These are phyloP conservation scores for Isoetes taiwanensis DNA, from an alignment of 75 land plant species.

Conservation along the genomic window DNA sequence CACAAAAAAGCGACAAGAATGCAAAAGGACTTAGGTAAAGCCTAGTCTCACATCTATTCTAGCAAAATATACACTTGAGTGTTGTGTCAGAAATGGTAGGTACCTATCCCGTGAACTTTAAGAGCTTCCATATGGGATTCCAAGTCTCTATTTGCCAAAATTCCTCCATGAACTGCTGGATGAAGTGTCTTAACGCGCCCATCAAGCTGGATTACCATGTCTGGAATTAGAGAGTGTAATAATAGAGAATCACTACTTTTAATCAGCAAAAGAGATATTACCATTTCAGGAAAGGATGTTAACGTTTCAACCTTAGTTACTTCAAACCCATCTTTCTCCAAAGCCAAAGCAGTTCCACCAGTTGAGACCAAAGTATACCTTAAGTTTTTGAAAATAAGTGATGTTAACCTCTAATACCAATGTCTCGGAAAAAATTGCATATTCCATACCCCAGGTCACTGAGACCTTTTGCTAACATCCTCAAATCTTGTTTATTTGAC, in stretches of 20 bases:
- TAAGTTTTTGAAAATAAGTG: background rate
- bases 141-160: constrained; percentile 89
- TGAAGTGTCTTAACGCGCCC: constrained; percentile 97
- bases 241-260: background rate
- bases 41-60: no score
- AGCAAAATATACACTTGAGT: no score
- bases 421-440: background rate
- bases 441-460: constrained; percentile 45
- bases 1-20: no score
- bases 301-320: constrained; percentile 77
- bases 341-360: constrained; percentile 75
- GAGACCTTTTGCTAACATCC: constrained; percentile 60
- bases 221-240: background rate
- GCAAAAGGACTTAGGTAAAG: no score
- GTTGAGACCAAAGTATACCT: constrained; percentile 75
- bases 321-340: constrained; percentile 48
- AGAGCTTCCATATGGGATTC: constrained; percentile 83
- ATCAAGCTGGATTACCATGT: constrained; percentile 54
- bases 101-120: constrained; percentile 75
- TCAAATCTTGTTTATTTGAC: constrained; percentile 72
- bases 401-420: background rate
- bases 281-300: constrained; percentile 88
- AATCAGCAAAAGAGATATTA: constrained; percentile 9
- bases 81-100: no score
- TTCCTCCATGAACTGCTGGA: constrained; percentile 92